Evolutionary conservation across 2,329 filamentous ascomycete genomes (phyloP).

Genomic region (Hysterium pulicare): DNA sequence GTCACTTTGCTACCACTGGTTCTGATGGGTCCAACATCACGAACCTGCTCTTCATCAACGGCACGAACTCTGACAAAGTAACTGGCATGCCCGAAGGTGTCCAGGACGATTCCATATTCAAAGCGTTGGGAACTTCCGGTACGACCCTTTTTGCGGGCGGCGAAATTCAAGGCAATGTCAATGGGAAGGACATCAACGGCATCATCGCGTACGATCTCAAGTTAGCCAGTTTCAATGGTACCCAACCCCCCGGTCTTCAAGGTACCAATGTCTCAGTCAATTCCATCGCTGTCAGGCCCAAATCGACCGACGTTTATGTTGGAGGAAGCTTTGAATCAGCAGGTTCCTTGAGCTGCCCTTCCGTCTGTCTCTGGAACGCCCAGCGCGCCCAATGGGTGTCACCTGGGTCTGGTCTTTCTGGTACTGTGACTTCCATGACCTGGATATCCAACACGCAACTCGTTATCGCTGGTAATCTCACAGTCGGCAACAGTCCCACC

Average conservation of each 20-base stretch:
- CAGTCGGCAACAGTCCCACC: conserved; percentile 61
- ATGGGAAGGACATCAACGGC: conserved; percentile 63
- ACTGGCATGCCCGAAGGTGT: conserved; percentile 67
- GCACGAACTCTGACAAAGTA: conserved; percentile 62
- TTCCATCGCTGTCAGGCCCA: conserved; percentile 69
- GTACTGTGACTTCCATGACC: conserved; percentile 66
- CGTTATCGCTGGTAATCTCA: conserved; percentile 74
- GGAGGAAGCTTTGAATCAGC: conserved; percentile 81
- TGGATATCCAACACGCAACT: conserved; percentile 73
- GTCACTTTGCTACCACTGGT: conserved; percentile 73
- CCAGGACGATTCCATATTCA: conserved; percentile 69
- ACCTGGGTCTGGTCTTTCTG: conserved; percentile 68
- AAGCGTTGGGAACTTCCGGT: conserved; percentile 55
- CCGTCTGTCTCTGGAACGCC: conserved; percentile 76
- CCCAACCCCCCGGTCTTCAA: conserved; percentile 71
- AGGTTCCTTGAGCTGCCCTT: conserved; percentile 76
- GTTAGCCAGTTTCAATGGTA: conserved; percentile 56
- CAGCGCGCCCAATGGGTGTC: conserved; percentile 72
- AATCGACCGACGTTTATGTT: conserved; percentile 73
- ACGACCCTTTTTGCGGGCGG: conserved; percentile 78
- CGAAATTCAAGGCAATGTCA: conserved; percentile 67
- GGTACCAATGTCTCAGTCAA: conserved; percentile 72
- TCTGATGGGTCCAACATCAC: conserved; percentile 68
- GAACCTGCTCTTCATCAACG: conserved; percentile 81
- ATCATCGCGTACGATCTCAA: conserved; percentile 76